phyloP scores from a whole-genome alignment of 2,329 filamentous ascomycete genomes.

The Tothia fuscella region DNA sequence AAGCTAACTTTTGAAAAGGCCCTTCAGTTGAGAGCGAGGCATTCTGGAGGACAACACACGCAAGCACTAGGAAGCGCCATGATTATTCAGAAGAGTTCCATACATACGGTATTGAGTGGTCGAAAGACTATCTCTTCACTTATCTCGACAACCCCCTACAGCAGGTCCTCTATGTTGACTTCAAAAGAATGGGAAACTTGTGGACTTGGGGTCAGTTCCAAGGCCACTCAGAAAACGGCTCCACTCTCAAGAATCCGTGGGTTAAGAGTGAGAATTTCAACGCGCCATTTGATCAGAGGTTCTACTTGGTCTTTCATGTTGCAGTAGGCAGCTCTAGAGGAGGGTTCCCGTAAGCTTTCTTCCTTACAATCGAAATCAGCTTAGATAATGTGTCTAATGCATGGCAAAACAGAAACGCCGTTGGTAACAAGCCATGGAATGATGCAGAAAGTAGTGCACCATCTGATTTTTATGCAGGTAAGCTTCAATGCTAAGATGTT shows the following conservation, averaged over 20 bases:
- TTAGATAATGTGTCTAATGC: no score
- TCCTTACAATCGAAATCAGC: no score
- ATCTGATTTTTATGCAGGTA: neutral
- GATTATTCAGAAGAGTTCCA: slow-evolving; percentile 33
- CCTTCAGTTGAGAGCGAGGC: slow-evolving; percentile 17
- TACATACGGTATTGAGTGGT: slow-evolving; percentile 35
- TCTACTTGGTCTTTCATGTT: slow-evolving; percentile 66
- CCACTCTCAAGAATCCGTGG: slow-evolving; percentile 35
- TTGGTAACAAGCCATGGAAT: slow-evolving; percentile 54
- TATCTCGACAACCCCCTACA: slow-evolving; percentile 36
- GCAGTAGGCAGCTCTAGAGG: slow-evolving; percentile 69
- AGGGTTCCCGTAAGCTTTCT: slow-evolving; percentile 74
- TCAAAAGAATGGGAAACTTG: slow-evolving; percentile 17
- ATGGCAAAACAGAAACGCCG: no score
- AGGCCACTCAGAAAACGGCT: slow-evolving; percentile 22
- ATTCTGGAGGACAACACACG: slow-evolving; percentile 20
- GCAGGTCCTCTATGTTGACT: slow-evolving; percentile 9
- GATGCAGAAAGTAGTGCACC: slow-evolving; percentile 40
- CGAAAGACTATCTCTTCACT: slow-evolving; percentile 38
- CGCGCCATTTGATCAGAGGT: slow-evolving; percentile 58
- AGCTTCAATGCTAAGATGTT: neutral
- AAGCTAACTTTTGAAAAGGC: neutral
- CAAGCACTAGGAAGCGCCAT: slow-evolving; percentile 18
- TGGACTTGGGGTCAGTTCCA: slow-evolving; percentile 28
- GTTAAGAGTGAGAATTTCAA: slow-evolving; percentile 25